Conservation (phyloP, 345 rosid species). For the Psidium friedrichsthalianum region DNA sequence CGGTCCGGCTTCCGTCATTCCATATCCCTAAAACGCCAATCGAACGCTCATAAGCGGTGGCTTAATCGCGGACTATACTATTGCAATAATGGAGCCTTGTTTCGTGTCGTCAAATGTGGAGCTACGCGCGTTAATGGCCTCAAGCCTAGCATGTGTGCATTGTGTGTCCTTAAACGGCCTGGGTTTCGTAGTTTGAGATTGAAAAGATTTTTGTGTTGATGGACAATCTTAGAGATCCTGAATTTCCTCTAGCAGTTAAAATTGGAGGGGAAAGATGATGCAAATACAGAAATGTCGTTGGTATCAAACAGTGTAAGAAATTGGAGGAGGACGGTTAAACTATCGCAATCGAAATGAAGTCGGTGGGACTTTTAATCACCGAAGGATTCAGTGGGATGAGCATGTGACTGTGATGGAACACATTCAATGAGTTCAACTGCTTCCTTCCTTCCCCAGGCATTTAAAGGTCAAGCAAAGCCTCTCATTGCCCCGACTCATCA, state of each 20-base stretch:
- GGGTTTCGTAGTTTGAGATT: too few species aligned
- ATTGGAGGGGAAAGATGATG: background rate
- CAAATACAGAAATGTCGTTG: background rate
- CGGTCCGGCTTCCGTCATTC: slow-evolving; percentile 99
- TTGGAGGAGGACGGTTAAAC: background rate
- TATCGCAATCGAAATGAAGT: background rate
- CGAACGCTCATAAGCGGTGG: background rate
- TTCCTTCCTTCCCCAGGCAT: background rate
- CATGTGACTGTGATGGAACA: background rate
- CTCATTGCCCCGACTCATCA: background rate
- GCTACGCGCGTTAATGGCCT: background rate
- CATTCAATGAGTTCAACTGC: background rate
- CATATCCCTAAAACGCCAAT: slow-evolving; percentile 52
- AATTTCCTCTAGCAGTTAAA: background rate
- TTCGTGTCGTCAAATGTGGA: background rate
- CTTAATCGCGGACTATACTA: too few species aligned
- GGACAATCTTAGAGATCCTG: too few species aligned
- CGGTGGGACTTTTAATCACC: background rate
- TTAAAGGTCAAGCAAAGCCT: background rate
- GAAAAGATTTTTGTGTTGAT: too few species aligned
- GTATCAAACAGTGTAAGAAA: background rate
- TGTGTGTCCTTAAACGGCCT: background rate
- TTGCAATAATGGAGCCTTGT: background rate
- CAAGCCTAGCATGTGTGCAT: background rate
- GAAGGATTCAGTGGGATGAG: background rate